These are phyloP conservation scores for Schoenoplectus tabernaemontani DNA, from an alignment of 202 grass and related monocot genomes.

Conservation along the genomic window DNA sequence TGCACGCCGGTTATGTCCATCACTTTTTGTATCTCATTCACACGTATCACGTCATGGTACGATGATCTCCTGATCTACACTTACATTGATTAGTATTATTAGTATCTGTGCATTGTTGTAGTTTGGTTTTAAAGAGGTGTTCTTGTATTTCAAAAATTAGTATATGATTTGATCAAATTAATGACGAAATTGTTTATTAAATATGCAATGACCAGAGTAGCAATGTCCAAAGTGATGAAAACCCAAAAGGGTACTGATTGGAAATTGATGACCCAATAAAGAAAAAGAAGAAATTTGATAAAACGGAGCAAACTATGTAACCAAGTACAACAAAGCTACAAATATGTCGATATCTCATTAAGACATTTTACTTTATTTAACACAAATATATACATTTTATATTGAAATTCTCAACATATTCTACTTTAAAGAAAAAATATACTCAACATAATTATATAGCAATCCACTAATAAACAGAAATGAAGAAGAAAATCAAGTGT, in stretches of 20 bases:
- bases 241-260: neutral
- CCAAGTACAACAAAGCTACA: neutral
- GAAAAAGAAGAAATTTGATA: neutral
- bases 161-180: neutral
- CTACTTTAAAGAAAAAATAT: neutral
- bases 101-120: neutral
- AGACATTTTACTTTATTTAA: neutral
- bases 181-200: neutral
- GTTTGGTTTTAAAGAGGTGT: neutral
- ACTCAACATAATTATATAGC: neutral
- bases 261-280: neutral
- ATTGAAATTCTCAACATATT: neutral
- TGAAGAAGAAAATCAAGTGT: neutral
- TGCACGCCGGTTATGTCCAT: slow-evolving; percentile 88
- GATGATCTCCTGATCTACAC: slow-evolving; percentile 89
- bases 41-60: slow-evolving; percentile 97
- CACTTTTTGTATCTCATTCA: slow-evolving; percentile 81
- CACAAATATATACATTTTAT: neutral
- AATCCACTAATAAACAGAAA: neutral
- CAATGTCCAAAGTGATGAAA: no score
- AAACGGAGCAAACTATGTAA: neutral
- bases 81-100: neutral
- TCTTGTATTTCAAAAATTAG: neutral
- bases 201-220: no score
- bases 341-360: neutral